phyloP scores from a whole-genome alignment of 1,284 basidiomycete genomes.

The Fomitopsis palustris region DNA sequence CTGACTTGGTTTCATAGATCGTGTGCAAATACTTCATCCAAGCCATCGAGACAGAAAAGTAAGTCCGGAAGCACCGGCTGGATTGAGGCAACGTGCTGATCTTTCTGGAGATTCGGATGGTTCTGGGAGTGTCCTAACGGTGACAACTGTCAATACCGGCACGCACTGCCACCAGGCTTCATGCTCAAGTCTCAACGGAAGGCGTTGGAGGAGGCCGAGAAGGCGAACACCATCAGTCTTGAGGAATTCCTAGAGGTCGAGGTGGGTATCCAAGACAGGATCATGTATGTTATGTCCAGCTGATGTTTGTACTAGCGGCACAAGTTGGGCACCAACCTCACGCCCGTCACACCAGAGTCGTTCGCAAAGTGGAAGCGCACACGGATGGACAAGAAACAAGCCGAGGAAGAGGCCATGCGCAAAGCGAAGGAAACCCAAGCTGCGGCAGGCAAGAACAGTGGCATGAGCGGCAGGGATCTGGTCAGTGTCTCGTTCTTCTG shows the following conservation, averaged over 20 bases:
- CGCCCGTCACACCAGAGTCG: slow-evolving; percentile 92
- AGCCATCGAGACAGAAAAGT: slow-evolving; percentile 93
- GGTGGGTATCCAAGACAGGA: slow-evolving; percentile 43
- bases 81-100: not conserved
- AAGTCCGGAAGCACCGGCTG: slow-evolving; percentile 30
- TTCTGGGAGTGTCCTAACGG: slow-evolving; percentile 91
- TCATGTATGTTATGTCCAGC: not conserved
- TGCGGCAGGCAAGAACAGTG: slow-evolving; percentile 87
- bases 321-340: slow-evolving; percentile 89
- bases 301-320: slow-evolving; percentile 64
- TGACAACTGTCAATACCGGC: slow-evolving; percentile 91
- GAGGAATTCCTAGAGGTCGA: slow-evolving; percentile 99
- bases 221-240: slow-evolving; percentile 86
- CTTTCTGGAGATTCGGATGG: slow-evolving; percentile 70
- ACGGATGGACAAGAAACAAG: slow-evolving; percentile 87
- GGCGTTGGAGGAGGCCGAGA: slow-evolving; percentile 80
- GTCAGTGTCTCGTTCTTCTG: slow-evolving; percentile 41
- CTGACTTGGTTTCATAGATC: slow-evolving; percentile 50
- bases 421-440: slow-evolving; percentile 86
- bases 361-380: slow-evolving; percentile 97
- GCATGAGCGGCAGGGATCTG: slow-evolving; percentile 95
- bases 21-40: slow-evolving; percentile 98
- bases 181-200: slow-evolving; percentile 91
- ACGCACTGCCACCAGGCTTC: slow-evolving; percentile 94
- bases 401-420: slow-evolving; percentile 75